These are phyloP conservation scores for Adenanthera pavonina DNA, from an alignment of 306 rosid species.

Conservation along the genomic window DNA sequence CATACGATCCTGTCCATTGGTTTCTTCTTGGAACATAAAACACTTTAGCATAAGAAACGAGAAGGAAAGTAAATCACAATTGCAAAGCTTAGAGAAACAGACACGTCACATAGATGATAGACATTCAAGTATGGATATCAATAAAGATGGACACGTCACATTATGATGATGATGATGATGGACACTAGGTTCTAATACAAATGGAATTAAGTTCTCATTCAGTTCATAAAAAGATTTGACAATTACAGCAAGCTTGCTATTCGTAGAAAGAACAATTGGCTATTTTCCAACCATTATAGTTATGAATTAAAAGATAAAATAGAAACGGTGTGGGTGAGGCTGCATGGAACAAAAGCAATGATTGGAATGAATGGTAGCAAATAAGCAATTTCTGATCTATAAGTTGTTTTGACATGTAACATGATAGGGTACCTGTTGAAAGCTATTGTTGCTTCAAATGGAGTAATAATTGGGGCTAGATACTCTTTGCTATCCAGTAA, in stretches of 20 bases:
- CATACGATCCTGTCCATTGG: slow-evolving; percentile 90
- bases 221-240: slow-evolving; percentile 1
- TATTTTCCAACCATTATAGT: neutral
- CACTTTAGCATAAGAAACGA: slow-evolving; percentile 20
- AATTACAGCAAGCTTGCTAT: slow-evolving; percentile 4
- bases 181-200: neutral
- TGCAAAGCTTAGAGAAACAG: slow-evolving; percentile 16
- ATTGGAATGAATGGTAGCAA: neutral
- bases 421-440: slow-evolving; percentile 71
- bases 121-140: neutral
- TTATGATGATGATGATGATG: neutral
- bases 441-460: slow-evolving; percentile 88
- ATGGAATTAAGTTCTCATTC: neutral
- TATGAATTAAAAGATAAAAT: slow-evolving; percentile 10
- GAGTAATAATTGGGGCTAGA: slow-evolving; percentile 92
- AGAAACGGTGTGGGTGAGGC: slow-evolving; percentile 9
- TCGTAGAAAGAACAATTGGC: slow-evolving; percentile 21
- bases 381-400: neutral
- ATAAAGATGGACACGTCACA: neutral
- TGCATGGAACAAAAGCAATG: slow-evolving; percentile 7
- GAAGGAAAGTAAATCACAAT: neutral
- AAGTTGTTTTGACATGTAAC: neutral
- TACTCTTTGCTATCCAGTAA: slow-evolving; percentile 94
- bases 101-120: neutral
- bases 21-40: slow-evolving; percentile 64